Conservation (phyloP, 1,139 yeast genomes). For the Hansenula lynferdii region DNA sequence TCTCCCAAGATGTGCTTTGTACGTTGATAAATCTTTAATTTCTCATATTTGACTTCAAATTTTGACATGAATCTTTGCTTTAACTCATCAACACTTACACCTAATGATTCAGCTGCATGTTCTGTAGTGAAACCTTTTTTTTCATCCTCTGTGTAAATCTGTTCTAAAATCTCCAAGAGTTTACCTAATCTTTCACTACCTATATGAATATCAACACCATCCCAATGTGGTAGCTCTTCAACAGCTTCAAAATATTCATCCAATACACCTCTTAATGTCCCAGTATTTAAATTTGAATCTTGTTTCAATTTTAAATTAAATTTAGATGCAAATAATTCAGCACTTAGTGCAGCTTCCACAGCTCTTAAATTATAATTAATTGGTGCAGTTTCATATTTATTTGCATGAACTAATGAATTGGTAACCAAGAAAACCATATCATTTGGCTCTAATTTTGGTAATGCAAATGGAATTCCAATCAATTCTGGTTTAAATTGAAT, state of each 20-base stretch:
- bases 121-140: slow-evolving; percentile 46
- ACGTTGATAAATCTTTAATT: slow-evolving; percentile 52
- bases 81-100: slow-evolving; percentile 39
- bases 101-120: slow-evolving; percentile 43
- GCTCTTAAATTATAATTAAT: slow-evolving; percentile 64
- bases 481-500: slow-evolving; percentile 61
- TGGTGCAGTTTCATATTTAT: slow-evolving; percentile 70
- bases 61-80: slow-evolving; percentile 40
- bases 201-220: slow-evolving; percentile 47
- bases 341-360: slow-evolving; percentile 63
- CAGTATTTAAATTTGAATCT: slow-evolving; percentile 54
- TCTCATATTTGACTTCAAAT: slow-evolving; percentile 54
- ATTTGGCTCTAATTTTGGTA: slow-evolving; percentile 42
- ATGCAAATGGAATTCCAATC: slow-evolving; percentile 49
- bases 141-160: slow-evolving; percentile 27
- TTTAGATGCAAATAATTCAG: slow-evolving; percentile 49
- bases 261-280: slow-evolving; percentile 64
- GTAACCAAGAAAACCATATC: slow-evolving; percentile 56
- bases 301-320: slow-evolving; percentile 39
- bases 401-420: slow-evolving; percentile 57
- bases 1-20: slow-evolving; percentile 64
- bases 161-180: slow-evolving; percentile 41
- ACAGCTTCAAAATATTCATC: slow-evolving; percentile 41
- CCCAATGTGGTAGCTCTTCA: slow-evolving; percentile 28
- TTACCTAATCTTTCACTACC: slow-evolving; percentile 37